Evolutionary conservation across 2,329 filamentous ascomycete species (phyloP).

Genomic region (Neopestalotiopsis sp.): DNA sequence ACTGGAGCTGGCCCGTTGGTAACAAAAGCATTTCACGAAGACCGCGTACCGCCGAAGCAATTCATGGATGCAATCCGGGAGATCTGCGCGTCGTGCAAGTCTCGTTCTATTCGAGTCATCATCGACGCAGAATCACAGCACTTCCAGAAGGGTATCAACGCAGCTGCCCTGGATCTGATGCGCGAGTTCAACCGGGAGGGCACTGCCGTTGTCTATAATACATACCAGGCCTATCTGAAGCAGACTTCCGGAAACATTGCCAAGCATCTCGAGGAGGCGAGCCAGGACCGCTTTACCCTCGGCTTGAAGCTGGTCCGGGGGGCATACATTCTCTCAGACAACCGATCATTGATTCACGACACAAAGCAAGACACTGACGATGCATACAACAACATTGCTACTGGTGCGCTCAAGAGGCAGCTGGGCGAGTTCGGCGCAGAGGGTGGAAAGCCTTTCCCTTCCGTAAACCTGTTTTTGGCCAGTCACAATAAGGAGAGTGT

Average conservation of each 20-base stretch:
- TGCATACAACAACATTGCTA: slow-evolving; percentile 54
- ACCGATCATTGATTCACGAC: slow-evolving; percentile 54
- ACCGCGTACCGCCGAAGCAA: slow-evolving; percentile 41
- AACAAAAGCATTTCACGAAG: slow-evolving; percentile 24
- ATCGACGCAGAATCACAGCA: slow-evolving; percentile 52
- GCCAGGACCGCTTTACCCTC: slow-evolving; percentile 52
- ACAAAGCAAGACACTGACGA: slow-evolving; percentile 58
- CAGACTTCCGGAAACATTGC: slow-evolving; percentile 46
- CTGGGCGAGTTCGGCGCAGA: slow-evolving; percentile 46
- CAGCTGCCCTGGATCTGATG: slow-evolving; percentile 40
- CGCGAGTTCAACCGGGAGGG: slow-evolving; percentile 43
- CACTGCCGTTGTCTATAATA: slow-evolving; percentile 48
- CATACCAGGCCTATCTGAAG: slow-evolving; percentile 63
- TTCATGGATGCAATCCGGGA: slow-evolving; percentile 47
- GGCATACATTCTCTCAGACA: slow-evolving; percentile 58
- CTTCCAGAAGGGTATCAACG: slow-evolving; percentile 45
- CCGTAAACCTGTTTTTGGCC: slow-evolving; percentile 54
- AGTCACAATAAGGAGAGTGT: slow-evolving; percentile 54
- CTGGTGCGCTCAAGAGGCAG: slow-evolving; percentile 43
- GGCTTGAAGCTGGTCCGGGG: slow-evolving; percentile 63
- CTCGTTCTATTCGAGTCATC: slow-evolving; percentile 46
- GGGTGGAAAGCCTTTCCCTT: slow-evolving; percentile 43
- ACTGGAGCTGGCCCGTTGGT: slow-evolving; percentile 9
- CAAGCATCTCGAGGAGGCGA: slow-evolving; percentile 49
- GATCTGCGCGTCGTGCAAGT: slow-evolving; percentile 42